Evolutionary conservation across 2,329 filamentous ascomycete genomes (phyloP), one percentile per base, ranked within the genome.

Genomic region (Nothophaeocryptopus gaeumannii): DNA sequence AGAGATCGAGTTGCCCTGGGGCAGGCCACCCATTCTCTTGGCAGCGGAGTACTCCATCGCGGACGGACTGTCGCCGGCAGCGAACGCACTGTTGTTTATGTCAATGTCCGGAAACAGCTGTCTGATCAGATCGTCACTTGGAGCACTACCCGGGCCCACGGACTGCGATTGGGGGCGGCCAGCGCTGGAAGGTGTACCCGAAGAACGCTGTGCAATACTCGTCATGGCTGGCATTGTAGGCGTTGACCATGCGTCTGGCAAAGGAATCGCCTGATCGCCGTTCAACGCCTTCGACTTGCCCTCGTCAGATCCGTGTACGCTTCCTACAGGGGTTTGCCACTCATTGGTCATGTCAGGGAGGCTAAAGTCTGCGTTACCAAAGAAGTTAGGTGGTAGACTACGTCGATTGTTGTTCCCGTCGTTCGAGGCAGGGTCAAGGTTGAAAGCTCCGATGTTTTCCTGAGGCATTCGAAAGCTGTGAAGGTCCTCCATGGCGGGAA

Each of bases 81-180:
- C 53, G 39, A 58, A 61, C n/a, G 47, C 43, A 16, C 34, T 51
- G 37, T 51, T 54, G 34, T 51, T 45, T 35, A 63, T 45, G 41
- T 67, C 63, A 33, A 67, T 60, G 16, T 61, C 65, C n/a, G 65
- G 65, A 46, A 67, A 67, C 4, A 67, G 54, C 40, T 62, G 56
- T 35, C 56, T 56, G 45, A 67, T 59, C 36, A 66, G 47, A 37
- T 67, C 64, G 13, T 65, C 60, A 38, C 55, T 59, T 8, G 63
- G 63, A 16, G 59, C 63, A 39, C 52, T 60, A 34, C 50, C 52
- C 14, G 60, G 56, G 5, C 61, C 60, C n/a, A 66, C 49, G 3
- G 63, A 63, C 8, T 57, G 63, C 7, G 64, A 63, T 20, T 59
- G 51, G 14, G 58, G 59, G 11, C 63, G 58, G 10, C 58, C 58